Percentiles rank a stretch among this genome's conserved stretches.
phyloP scores from a whole-genome alignment of 768 basidiomycete species.

The Cyathus striatus region DNA sequence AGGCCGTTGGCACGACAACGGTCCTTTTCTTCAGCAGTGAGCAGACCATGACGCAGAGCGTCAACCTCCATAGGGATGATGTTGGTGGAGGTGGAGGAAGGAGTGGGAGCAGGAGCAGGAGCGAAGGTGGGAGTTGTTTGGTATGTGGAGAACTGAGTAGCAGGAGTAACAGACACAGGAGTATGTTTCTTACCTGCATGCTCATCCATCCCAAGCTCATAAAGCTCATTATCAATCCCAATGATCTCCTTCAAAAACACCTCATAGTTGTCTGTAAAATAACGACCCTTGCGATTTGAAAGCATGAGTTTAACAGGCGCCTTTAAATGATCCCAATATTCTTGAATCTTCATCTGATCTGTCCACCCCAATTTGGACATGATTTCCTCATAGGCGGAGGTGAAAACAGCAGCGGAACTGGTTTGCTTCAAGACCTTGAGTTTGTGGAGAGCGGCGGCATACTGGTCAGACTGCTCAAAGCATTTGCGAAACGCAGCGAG shows the following conservation, averaged over 20 bases:
- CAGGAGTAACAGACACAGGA: not conserved
- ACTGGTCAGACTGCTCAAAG: conserved; percentile 21
- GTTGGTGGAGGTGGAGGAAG: conserved; percentile 5
- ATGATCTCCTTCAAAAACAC: conserved; percentile 13
- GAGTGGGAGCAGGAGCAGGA: not conserved
- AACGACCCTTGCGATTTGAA: conserved; percentile 5
- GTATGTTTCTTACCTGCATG: conserved; percentile 5
- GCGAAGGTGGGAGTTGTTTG: not conserved
- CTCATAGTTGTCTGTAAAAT: conserved; percentile 11
- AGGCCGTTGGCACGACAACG: conserved; percentile 17
- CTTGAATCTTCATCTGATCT: conserved; percentile 24
- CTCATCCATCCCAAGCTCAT: conserved; percentile 12
- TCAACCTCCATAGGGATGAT: conserved; percentile 27
- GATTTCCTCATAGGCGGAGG: conserved; percentile 19
- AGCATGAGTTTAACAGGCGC: conserved; percentile 14
- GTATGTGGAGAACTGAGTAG: not conserved
- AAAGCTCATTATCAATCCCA: conserved; percentile 18
- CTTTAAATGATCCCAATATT: conserved; percentile 24
- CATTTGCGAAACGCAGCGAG: conserved; percentile 16
- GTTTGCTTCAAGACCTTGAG: conserved; percentile 24
- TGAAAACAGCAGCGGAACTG: conserved; percentile 19
- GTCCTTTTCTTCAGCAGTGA: conserved; percentile 20
- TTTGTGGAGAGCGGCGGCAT: conserved; percentile 17
- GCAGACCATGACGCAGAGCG: conserved; percentile 15
- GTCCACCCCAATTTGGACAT: conserved; percentile 19